Percentiles rank a stretch among this genome's conserved stretches.
Evolutionary conservation across 1,139 yeast genomes (phyloP).

Genomic region (Hyphopichia buzzinii): DNA sequence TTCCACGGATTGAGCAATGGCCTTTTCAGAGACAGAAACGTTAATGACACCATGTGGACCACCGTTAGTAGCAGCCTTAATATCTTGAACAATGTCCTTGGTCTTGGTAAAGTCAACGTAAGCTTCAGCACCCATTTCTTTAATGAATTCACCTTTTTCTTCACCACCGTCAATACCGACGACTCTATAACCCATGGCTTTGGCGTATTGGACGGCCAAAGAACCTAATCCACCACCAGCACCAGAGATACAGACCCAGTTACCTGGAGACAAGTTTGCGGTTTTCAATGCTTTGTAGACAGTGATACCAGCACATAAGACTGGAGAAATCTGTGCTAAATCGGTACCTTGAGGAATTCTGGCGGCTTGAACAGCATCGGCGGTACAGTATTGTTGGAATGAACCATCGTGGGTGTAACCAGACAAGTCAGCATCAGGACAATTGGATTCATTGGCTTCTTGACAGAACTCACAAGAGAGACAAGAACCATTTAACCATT

Average conservation of each 20-base stretch:
- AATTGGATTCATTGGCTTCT: constrained; percentile 62
- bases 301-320: constrained; percentile 79
- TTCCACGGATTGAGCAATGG: constrained; percentile 60
- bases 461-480: constrained; percentile 68
- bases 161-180: constrained; percentile 75
- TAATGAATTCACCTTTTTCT: constrained; percentile 58
- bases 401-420: constrained; percentile 83
- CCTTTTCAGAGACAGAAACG: constrained; percentile 69
- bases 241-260: constrained; percentile 78
- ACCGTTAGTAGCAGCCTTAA: constrained; percentile 63
- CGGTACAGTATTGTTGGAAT: constrained; percentile 78
- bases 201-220: constrained; percentile 71
- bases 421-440: constrained; percentile 65
- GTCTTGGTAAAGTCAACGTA: constrained; percentile 62
- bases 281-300: constrained; percentile 78
- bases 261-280: constrained; percentile 61
- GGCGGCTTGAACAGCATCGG: constrained; percentile 86
- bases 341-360: constrained; percentile 68
- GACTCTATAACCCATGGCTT: constrained; percentile 72
- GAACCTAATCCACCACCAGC: constrained; percentile 82
- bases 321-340: constrained; percentile 73
- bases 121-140: constrained; percentile 63
- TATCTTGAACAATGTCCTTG: constrained; percentile 56
- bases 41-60: constrained; percentile 77
- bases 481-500: constrained; percentile 76